Evolutionary conservation across 2,329 filamentous ascomycete species (phyloP).

Genomic region (Nigrograna mackinnonii): DNA sequence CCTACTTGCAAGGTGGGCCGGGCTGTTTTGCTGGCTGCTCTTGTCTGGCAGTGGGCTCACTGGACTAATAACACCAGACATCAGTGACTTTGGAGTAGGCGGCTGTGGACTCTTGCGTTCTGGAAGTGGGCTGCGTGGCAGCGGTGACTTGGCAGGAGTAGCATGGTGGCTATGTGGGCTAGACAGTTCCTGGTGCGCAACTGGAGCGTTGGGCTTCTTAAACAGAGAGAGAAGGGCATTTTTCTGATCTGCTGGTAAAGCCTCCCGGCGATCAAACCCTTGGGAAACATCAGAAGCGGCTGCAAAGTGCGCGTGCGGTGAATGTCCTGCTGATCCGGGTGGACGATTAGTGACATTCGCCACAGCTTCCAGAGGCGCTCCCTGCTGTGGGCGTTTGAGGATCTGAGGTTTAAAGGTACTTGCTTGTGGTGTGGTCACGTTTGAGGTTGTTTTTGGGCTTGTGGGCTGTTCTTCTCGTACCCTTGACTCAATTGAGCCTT

Average conservation of each 20-base stretch:
- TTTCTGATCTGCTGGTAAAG: conserved; percentile 34
- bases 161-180: conserved; percentile 2
- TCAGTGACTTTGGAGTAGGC: conserved; percentile 29
- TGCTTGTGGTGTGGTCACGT: conserved; percentile 14
- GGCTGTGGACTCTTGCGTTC: conserved; percentile 22
- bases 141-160: conserved; percentile 9
- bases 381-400: conserved; percentile 35
- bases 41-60: conserved; percentile 39
- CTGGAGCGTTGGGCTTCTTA: conserved; percentile 21
- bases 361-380: conserved; percentile 3
- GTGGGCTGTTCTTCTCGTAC: conserved; percentile 1
- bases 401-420: conserved; percentile 39
- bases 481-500: conserved; percentile 10
- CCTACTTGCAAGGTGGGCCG: conserved; percentile 27
- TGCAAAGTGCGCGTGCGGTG: conserved; percentile 8
- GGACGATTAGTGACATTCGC: no score
- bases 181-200: conserved; percentile 9
- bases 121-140: conserved; percentile 18
- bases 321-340: no score
- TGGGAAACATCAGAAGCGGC: conserved; percentile 6
- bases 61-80: conserved; percentile 42
- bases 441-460: conserved; percentile 10
- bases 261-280: conserved; percentile 29
- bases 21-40: conserved; percentile 26
- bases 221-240: conserved; percentile 42